Conservation (phyloP, 768 basidiomycete genomes). For the Suillus subaureus region DNA sequence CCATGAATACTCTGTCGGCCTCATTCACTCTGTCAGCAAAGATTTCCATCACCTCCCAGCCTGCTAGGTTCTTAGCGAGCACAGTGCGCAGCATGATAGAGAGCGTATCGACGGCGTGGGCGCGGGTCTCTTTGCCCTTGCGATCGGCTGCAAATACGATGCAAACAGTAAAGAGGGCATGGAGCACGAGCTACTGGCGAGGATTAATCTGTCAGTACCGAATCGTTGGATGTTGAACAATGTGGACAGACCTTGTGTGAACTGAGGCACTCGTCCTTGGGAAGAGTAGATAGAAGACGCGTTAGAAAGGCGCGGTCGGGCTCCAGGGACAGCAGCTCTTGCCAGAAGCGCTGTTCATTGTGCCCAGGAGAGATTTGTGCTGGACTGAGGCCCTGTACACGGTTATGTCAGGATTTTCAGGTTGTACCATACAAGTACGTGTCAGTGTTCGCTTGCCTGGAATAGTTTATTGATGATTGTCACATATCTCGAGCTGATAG, state of each 20-base stretch:
- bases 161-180: slow-evolving; percentile 49
- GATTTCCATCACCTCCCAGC: slow-evolving; percentile 75
- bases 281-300: slow-evolving; percentile 39
- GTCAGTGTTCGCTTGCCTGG: slow-evolving; percentile 29
- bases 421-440: background rate
- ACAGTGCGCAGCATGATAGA: slow-evolving; percentile 48
- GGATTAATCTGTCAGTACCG: slow-evolving; percentile 11
- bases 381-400: slow-evolving; percentile 44
- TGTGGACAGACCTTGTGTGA: slow-evolving; percentile 48
- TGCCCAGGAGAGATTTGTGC: slow-evolving; percentile 47
- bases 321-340: slow-evolving; percentile 52
- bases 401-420: slow-evolving; percentile 4
- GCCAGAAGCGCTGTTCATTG: slow-evolving; percentile 51
- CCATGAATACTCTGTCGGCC: slow-evolving; percentile 63
- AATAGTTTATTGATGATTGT: slow-evolving; percentile 51
- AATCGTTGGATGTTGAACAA: background rate
- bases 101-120: slow-evolving; percentile 55
- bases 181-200: slow-evolving; percentile 52
- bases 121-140: slow-evolving; percentile 22
- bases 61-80: slow-evolving; percentile 59
- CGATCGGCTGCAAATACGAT: slow-evolving; percentile 40
- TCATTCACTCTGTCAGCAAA: slow-evolving; percentile 60
- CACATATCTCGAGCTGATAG: slow-evolving; percentile 50
- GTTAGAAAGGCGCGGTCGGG: slow-evolving; percentile 51
- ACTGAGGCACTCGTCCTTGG: slow-evolving; percentile 53